Percentiles rank a stretch among this genome's conserved stretches.
phyloP scores from a whole-genome alignment of 2,329 filamentous ascomycete species.

The Chaetomium sp. region DNA sequence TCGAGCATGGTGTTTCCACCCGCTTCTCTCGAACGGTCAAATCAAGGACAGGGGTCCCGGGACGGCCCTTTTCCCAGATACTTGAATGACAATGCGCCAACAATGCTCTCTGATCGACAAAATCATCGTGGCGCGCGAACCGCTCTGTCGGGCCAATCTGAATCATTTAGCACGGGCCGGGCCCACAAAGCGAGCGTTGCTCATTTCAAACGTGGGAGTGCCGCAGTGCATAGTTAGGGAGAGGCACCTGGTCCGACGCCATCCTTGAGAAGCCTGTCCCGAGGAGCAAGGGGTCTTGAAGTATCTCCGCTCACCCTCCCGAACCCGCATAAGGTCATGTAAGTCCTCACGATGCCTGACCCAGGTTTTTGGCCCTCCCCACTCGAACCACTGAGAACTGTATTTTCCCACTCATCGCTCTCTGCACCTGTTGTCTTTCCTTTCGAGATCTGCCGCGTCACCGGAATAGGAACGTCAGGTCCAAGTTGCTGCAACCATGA shows the following conservation, averaged over 20 bases:
- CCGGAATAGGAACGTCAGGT: neutral
- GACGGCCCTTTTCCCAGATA: conserved; percentile 25
- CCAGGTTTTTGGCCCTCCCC: conserved; percentile 19
- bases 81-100: conserved; percentile 31
- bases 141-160: conserved; percentile 38
- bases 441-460: conserved; percentile 18
- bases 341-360: conserved; percentile 33
- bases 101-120: conserved; percentile 39
- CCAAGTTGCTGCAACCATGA: conserved; percentile 28
- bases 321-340: conserved; percentile 32
- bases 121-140: conserved; percentile 42
- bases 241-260: conserved; percentile 31
- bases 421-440: conserved; percentile 13
- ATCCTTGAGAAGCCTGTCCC: conserved; percentile 28
- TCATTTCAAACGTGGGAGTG: conserved; percentile 38
- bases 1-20: conserved; percentile 24
- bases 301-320: conserved; percentile 31
- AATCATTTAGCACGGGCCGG: conserved; percentile 36
- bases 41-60: conserved; percentile 30
- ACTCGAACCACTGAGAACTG: conserved; percentile 8
- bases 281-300: conserved; percentile 32
- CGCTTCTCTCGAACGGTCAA: conserved; percentile 23
- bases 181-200: conserved; percentile 39
- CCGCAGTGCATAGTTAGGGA: conserved; percentile 32
- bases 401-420: conserved; percentile 16